Conservation (phyloP, 345 rosid genomes). For the Euclidium syriacum region DNA sequence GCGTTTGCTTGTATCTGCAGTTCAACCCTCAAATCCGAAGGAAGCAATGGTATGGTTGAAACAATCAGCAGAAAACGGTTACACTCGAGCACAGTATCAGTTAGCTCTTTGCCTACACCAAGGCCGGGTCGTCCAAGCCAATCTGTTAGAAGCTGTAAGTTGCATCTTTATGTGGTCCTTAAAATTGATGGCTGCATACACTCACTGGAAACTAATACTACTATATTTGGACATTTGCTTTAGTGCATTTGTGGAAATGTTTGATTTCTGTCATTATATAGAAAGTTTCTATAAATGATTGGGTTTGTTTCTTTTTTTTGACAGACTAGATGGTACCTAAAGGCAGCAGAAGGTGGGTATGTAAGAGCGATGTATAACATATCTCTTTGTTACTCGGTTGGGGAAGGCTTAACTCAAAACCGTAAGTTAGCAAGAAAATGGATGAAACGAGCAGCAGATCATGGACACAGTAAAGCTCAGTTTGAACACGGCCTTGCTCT, state of each 20-base stretch:
- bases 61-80: constrained; percentile 55
- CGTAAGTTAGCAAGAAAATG: constrained; percentile 61
- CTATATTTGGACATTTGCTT: neutral
- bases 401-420: constrained; percentile 69
- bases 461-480: constrained; percentile 83
- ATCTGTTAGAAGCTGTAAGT: constrained; percentile 67
- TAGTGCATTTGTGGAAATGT: neutral
- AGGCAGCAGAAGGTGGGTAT: constrained; percentile 88
- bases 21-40: constrained; percentile 47
- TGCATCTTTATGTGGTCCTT: neutral
- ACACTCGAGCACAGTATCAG: constrained; percentile 80
- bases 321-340: constrained; percentile 74
- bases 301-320: constrained; percentile 5
- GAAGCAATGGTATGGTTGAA: constrained; percentile 72
- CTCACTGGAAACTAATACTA: neutral
- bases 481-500: constrained; percentile 82
- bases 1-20: constrained; percentile 36
- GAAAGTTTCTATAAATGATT: neutral
- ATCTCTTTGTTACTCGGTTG: constrained; percentile 65
- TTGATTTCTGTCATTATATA: neutral
- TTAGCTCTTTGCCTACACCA: constrained; percentile 78
- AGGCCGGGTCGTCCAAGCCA: constrained; percentile 48
- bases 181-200: neutral
- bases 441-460: constrained; percentile 96
- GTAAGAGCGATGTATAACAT: constrained; percentile 85